Conservation (phyloP, 306 rosid genomes). For the Vigna reflexopilosa region DNA sequence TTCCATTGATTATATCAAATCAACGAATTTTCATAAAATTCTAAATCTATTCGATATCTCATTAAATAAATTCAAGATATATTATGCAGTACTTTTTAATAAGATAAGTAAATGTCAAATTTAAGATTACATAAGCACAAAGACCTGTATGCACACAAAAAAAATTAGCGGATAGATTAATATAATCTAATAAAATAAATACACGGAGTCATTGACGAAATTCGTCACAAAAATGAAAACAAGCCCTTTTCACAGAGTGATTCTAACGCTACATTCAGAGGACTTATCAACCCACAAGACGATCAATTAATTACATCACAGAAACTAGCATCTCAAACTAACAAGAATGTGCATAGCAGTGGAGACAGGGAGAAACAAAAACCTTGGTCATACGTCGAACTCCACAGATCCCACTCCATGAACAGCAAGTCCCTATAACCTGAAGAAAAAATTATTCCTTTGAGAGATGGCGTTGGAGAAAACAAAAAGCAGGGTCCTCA, state of each 20-base stretch:
- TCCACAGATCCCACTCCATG: slow-evolving; percentile 84
- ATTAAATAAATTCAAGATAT: neutral
- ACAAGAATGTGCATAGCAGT: neutral
- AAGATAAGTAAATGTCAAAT: neutral
- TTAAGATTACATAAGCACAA: neutral
- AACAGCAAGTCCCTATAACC: slow-evolving; percentile 47
- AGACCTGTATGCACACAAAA: too few relatives aligned
- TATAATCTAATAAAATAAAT: neutral
- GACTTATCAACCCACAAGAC: neutral
- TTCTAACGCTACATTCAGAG: neutral
- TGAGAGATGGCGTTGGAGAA: too few relatives aligned
- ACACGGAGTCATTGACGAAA: neutral
- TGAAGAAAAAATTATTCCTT: slow-evolving; percentile 40
- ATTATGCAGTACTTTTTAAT: neutral
- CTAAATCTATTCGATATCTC: neutral
- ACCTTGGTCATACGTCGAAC: slow-evolving; percentile 64
- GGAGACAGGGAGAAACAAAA: slow-evolving; percentile 55
- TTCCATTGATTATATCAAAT: too few relatives aligned
- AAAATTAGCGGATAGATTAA: neutral
- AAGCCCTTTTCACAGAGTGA: neutral
- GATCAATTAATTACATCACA: neutral
- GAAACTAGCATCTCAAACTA: neutral
- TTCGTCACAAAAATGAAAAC: neutral
- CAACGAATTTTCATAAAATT: neutral
- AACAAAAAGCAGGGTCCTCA: neutral